Evolutionary conservation across 495 filamentous ascomycete genomes (phyloP), one percentile per base, ranked within the genome.

Genomic region (Aspergillus biplanus): DNA sequence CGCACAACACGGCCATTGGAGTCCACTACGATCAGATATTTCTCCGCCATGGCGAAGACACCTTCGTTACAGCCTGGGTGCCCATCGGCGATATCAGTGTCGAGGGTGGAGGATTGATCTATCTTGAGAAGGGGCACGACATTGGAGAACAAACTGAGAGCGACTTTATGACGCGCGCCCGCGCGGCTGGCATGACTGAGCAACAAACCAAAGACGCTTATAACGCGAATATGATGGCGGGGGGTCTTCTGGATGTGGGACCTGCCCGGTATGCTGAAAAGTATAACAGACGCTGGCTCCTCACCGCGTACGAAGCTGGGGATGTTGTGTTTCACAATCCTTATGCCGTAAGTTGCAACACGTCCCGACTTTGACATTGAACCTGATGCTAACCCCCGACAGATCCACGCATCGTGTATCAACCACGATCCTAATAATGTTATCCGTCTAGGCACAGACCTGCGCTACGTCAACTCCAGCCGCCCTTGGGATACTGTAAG

Each of bases 1-100:
- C 87, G 7, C 77, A 81, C 2, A 82, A 80, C 9, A 79, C 84
- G 65, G 81, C 85, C 0, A 89, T 85, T 58, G 85, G 83, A 0
- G 83, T 89, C 0, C 87, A 89, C 65, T 89, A 89, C 64, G 87
- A 90, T 65, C 86, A 87, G 69, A 85, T 87, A 32, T 90, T 89
- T 69, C 73, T 90, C 13, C 70, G 86, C 2, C 67, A 82, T 61
- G 86, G 85, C 0, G 82, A 84, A 33, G 77, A 83, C 6, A 85
- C 82, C 1, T 80, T 76, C 61, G 65, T 89, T 6, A 90, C 86
- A 16, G 85, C 85, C 6, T 90, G 87, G 87, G 83, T 87, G 1
- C 87, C 86, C 0, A 87, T 89, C 39, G 86, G 86, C 0, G 85
- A 89, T 67, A 75, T 87, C 16, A 76, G 76, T 37, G 15, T 85